Evolutionary conservation across 164 flowering plant genomes (phyloP).

Genomic region (Dillenia suffruticosa): DNA sequence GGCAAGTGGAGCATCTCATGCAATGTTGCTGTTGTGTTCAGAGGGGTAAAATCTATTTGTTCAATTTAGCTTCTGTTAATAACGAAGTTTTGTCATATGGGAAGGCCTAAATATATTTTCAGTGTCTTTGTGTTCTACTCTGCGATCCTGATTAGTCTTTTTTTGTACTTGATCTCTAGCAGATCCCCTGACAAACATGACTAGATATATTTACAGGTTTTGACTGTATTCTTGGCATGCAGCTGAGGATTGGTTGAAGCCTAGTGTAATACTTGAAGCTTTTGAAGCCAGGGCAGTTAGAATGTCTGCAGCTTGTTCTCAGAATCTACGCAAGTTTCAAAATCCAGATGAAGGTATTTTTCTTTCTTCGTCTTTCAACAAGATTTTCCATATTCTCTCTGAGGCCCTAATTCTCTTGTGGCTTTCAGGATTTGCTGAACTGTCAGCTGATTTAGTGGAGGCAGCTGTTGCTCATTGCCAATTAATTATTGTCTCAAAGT

Average conservation of each 20-base stretch:
- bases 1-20: constrained; percentile 60
- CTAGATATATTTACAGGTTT: no score
- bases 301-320: constrained; percentile 80
- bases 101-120: no score
- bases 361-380: not conserved
- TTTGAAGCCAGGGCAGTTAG: constrained; percentile 89
- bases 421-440: constrained; percentile 72
- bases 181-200: no score
- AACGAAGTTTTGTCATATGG: no score
- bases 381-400: no score
- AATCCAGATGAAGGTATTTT: constrained; percentile 76
- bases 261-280: constrained; percentile 57
- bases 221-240: constrained; percentile 12
- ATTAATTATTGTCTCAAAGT: constrained; percentile 93
- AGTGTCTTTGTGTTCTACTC: no score
- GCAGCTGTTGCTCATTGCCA: constrained; percentile 95
- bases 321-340: constrained; percentile 54
- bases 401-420: not conserved
- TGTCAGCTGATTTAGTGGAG: constrained; percentile 69
- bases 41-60: constrained; percentile 33
- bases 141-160: no score
- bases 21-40: constrained; percentile 53
- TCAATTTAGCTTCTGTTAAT: no score
- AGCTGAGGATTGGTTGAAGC: constrained; percentile 93
- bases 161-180: no score